These are phyloP conservation scores for Oryza meyeriana DNA, from an alignment of 176 grass and related monocot genomes.

Conservation along the genomic window DNA sequence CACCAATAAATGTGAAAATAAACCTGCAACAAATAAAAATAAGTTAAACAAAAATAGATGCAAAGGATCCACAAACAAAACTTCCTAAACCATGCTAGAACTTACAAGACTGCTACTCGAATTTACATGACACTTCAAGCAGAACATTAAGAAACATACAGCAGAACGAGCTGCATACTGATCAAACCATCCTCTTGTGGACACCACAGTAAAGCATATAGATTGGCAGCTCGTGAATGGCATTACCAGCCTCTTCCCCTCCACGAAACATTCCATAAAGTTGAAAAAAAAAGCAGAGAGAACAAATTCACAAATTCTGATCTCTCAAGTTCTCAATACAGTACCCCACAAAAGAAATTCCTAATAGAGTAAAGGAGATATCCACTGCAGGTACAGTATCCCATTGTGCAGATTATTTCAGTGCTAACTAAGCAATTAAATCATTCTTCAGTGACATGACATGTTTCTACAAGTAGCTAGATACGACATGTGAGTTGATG, in stretches of 20 bases:
- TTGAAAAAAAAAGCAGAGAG: background rate
- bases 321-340: background rate
- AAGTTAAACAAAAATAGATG: background rate
- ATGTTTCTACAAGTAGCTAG: background rate
- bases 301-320: background rate
- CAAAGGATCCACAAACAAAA: background rate
- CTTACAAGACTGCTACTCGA: too few species aligned
- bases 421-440: background rate
- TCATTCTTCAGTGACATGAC: background rate
- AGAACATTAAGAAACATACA: background rate
- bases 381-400: background rate
- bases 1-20: constrained; percentile 71
- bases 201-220: background rate
- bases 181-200: background rate
- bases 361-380: constrained; percentile 24
- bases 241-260: background rate
- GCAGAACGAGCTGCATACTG: background rate
- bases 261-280: background rate
- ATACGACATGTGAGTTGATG: constrained; percentile 6
- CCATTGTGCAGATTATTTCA: background rate
- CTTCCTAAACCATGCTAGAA: background rate
- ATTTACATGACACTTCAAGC: background rate
- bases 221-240: background rate
- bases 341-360: too few species aligned
- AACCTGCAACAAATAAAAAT: constrained; percentile 56